phyloP scores from a whole-genome alignment of 805 yeast genomes.

The Lachancea lanzarotensis region DNA sequence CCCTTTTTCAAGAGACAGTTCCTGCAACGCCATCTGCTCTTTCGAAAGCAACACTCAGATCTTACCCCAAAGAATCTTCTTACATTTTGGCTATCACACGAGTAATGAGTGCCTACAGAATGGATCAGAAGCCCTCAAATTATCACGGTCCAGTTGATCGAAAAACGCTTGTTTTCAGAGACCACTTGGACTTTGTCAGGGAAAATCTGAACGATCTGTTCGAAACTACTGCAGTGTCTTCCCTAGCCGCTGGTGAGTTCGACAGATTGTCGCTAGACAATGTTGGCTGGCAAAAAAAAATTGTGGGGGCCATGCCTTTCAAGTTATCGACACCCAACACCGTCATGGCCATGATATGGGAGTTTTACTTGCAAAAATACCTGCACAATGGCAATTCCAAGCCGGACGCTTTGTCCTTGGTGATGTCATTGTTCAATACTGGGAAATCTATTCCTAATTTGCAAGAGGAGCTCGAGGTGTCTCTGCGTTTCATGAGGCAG shows the following conservation, averaged over 20 bases:
- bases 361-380: constrained; percentile 31
- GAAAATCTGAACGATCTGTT: constrained; percentile 47
- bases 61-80: constrained; percentile 35
- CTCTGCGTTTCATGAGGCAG: constrained; percentile 19
- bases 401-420: constrained; percentile 26
- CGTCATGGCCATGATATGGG: constrained; percentile 43
- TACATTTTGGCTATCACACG: constrained; percentile 42
- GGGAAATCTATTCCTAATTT: constrained; percentile 25
- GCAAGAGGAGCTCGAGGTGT: constrained; percentile 24
- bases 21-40: constrained; percentile 27
- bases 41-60: constrained; percentile 35
- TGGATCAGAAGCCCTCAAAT: constrained; percentile 46
- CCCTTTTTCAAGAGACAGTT: constrained; percentile 31
- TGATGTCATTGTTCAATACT: constrained; percentile 26
- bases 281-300: constrained; percentile 47
- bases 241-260: constrained; percentile 50
- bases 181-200: constrained; percentile 50
- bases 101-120: constrained; percentile 40
- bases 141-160: constrained; percentile 69
- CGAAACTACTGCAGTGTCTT: constrained; percentile 46
- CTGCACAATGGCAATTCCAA: constrained; percentile 31
- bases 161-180: constrained; percentile 58
- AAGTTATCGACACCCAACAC: constrained; percentile 50
- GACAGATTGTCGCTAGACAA: constrained; percentile 44
- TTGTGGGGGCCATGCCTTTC: constrained; percentile 59